phyloP scores from a whole-genome alignment of 2,329 filamentous ascomycete genomes.

The Chrysoporthe deuterocubensis region DNA sequence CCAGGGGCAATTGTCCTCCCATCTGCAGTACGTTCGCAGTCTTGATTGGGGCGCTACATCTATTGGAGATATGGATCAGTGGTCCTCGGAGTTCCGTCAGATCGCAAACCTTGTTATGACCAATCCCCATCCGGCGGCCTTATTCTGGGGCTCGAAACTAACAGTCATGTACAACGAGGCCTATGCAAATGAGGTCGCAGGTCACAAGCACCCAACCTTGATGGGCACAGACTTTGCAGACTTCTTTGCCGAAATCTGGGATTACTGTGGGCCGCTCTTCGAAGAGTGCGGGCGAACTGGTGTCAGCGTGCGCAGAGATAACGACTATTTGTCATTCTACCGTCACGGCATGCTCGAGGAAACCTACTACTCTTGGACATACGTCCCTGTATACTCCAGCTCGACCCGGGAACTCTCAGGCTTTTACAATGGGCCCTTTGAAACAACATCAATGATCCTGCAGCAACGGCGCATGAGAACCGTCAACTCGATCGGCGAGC shows the following conservation, averaged over 20 bases:
- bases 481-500: slow-evolving; percentile 40
- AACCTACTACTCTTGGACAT: slow-evolving; percentile 44
- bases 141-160: slow-evolving; percentile 66
- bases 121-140: slow-evolving; percentile 50
- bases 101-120: slow-evolving; percentile 42
- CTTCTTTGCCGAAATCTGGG: slow-evolving; percentile 58
- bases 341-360: slow-evolving; percentile 44
- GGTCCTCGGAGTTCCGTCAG: slow-evolving; percentile 50
- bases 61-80: slow-evolving; percentile 47
- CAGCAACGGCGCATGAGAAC: slow-evolving; percentile 40
- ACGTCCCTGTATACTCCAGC: slow-evolving; percentile 44
- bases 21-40: slow-evolving; percentile 37
- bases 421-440: slow-evolving; percentile 45
- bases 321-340: slow-evolving; percentile 40
- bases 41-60: slow-evolving; percentile 50
- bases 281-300: slow-evolving; percentile 43
- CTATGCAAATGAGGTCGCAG: slow-evolving; percentile 58
- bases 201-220: slow-evolving; percentile 63
- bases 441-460: slow-evolving; percentile 42
- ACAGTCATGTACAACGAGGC: slow-evolving; percentile 69
- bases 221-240: slow-evolving; percentile 62
- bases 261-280: slow-evolving; percentile 38
- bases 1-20: slow-evolving; percentile 37
- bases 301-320: slow-evolving; percentile 39
- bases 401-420: slow-evolving; percentile 40